Percentiles rank a stretch among this genome's conserved stretches.
phyloP scores from a whole-genome alignment of 2,329 filamentous ascomycete genomes.

The Fusarium sp. region DNA sequence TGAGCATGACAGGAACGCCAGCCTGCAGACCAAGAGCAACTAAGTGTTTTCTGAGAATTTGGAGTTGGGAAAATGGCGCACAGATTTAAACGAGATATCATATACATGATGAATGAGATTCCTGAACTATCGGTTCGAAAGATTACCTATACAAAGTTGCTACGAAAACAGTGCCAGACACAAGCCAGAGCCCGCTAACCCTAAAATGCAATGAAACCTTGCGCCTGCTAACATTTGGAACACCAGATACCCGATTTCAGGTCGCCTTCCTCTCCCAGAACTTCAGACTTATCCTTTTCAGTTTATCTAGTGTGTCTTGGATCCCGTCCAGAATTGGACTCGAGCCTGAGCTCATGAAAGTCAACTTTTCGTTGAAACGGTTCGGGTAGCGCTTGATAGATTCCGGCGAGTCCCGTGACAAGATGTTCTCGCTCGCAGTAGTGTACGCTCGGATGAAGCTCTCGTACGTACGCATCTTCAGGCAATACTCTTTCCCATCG shows the following conservation, averaged over 20 bases:
- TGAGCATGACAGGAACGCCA: slow-evolving; percentile 81
- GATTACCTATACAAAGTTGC: neutral
- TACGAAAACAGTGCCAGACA: neutral
- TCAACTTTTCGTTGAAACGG: neutral
- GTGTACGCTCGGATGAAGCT: neutral
- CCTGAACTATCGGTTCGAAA: slow-evolving; percentile 11
- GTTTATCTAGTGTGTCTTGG: neutral
- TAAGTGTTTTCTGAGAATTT: slow-evolving; percentile 28
- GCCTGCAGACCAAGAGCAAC: slow-evolving; percentile 50
- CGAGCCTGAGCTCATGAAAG: neutral
- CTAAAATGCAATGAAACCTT: neutral
- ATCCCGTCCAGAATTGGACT: neutral
- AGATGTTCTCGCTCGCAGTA: neutral
- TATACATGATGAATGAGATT: slow-evolving; percentile 20
- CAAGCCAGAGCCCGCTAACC: neutral
- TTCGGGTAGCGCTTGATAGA: neutral
- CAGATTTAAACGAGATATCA: slow-evolving; percentile 18
- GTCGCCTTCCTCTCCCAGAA: neutral
- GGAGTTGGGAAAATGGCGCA: slow-evolving; percentile 34
- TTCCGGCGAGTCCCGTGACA: neutral
- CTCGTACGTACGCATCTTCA: neutral
- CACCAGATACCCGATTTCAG: neutral
- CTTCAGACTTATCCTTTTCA: neutral
- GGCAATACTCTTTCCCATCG: neutral
- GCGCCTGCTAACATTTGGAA: neutral